A percentile compares a stretch with the other conserved stretches of the same genome.
phyloP scores from a whole-genome alignment of 108 stramenopile species.

The Chaetoceros muelleri region DNA sequence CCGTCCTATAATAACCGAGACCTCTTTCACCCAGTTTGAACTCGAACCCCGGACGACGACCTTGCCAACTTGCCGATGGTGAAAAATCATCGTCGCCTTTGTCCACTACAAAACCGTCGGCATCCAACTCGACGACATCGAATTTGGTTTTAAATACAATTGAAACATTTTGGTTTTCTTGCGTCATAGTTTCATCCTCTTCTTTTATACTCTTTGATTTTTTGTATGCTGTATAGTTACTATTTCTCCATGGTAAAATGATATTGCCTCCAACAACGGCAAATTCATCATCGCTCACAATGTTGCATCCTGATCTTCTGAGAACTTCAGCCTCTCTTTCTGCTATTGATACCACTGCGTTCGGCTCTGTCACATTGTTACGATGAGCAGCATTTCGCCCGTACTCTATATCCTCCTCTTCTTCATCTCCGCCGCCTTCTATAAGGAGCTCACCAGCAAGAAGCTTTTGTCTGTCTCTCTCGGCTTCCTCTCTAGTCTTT shows the following conservation, averaged over 20 bases:
- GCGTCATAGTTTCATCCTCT: too few species aligned
- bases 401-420: slow-evolving; percentile 24
- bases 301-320: slow-evolving; percentile 43
- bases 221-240: background rate
- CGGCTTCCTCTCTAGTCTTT: slow-evolving; percentile 77
- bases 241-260: slow-evolving; percentile 51
- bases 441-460: slow-evolving; percentile 49
- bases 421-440: slow-evolving; percentile 9
- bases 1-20: slow-evolving; percentile 80
- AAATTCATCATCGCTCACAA: slow-evolving; percentile 72
- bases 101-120: slow-evolving; percentile 64
- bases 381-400: slow-evolving; percentile 6
- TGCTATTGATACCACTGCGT: slow-evolving; percentile 26
- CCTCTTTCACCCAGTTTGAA: slow-evolving; percentile 83
- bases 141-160: slow-evolving; percentile 69
- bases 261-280: slow-evolving; percentile 59
- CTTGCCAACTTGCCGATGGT: slow-evolving; percentile 58
- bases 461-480: slow-evolving; percentile 61
- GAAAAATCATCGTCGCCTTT: slow-evolving; percentile 77
- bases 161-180: slow-evolving; percentile 8
- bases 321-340: slow-evolving; percentile 59
- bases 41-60: slow-evolving; percentile 76
- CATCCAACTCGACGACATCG: slow-evolving; percentile 74
- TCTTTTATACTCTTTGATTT: slow-evolving; percentile 1
- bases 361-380: slow-evolving; percentile 3